Percentiles rank a stretch among this genome's conserved stretches.
Evolutionary conservation across 371 early-diverging fungal species (phyloP).

Genomic region (Mortierella sp.): DNA sequence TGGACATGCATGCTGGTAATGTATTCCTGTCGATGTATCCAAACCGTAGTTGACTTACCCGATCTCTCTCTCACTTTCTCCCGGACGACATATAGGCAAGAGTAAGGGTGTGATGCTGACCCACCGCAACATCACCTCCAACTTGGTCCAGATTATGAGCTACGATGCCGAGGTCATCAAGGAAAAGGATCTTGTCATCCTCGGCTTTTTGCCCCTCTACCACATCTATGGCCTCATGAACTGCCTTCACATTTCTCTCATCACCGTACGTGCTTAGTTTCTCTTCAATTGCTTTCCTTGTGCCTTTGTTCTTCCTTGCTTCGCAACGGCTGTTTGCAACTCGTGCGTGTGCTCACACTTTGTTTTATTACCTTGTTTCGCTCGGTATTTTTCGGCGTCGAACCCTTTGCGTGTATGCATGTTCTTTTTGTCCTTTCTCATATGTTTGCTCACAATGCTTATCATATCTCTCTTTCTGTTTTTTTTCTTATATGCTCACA

Average conservation of each 20-base stretch:
- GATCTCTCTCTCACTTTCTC: neutral
- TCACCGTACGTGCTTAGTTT: conserved; percentile 32
- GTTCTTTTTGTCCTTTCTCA: neutral
- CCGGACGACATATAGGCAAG: conserved; percentile 35
- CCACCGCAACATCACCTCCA: conserved; percentile 79
- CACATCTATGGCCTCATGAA: conserved; percentile 85
- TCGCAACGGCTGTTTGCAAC: neutral
- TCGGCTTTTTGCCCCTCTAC: conserved; percentile 86
- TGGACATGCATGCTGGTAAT: neutral
- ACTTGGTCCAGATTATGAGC: conserved; percentile 68
- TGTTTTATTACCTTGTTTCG: neutral
- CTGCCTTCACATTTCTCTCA: conserved; percentile 57
- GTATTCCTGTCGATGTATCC: neutral
- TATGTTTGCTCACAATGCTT: neutral
- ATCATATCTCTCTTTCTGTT: neutral
- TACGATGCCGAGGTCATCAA: conserved; percentile 45
- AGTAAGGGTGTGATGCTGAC: conserved; percentile 79
- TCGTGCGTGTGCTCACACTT: neutral
- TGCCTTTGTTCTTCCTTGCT: neutral
- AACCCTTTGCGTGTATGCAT: neutral
- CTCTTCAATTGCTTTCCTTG: neutral
- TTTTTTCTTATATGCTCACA: neutral
- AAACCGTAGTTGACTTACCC: neutral
- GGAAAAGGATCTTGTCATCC: conserved; percentile 61
- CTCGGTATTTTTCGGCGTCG: neutral